A percentile compares a stretch with the other conserved stretches of the same genome.
Evolutionary conservation across 768 basidiomycete genomes (phyloP).

Genomic region (Podaxis mareebaensis): DNA sequence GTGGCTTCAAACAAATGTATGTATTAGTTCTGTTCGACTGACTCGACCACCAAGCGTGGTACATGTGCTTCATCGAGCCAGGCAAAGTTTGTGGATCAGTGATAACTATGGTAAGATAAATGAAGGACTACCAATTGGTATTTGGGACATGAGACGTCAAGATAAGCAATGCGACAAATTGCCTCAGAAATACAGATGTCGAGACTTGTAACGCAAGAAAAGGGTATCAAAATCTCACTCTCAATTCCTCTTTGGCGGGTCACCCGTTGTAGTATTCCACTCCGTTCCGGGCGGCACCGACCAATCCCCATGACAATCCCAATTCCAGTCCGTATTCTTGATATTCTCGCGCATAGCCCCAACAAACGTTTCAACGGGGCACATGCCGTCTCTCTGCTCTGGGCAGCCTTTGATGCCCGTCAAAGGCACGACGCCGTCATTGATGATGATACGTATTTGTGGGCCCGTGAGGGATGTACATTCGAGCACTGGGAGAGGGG

Average conservation of each 20-base stretch:
- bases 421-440: conserved; percentile 84
- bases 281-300: conserved; percentile 57
- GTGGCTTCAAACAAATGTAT: too few species aligned
- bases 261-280: conserved; percentile 79
- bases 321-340: conserved; percentile 65
- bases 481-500: conserved; percentile 51
- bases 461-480: conserved; percentile 50
- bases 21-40: too few species aligned
- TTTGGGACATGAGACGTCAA: background rate
- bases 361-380: conserved; percentile 72
- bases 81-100: too few species aligned
- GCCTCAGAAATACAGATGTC: background rate
- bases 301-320: conserved; percentile 81
- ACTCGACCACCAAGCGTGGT: too few species aligned
- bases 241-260: conserved; percentile 41
- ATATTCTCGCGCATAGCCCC: conserved; percentile 67
- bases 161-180: background rate
- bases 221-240: background rate
- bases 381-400: conserved; percentile 73
- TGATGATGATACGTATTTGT: conserved; percentile 83
- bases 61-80: too few species aligned
- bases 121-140: background rate
- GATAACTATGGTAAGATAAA: background rate
- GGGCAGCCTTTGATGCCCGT: conserved; percentile 77
- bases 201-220: background rate